phyloP scores from a whole-genome alignment of 2,329 filamentous ascomycete species.

The Penicillium sp. region DNA sequence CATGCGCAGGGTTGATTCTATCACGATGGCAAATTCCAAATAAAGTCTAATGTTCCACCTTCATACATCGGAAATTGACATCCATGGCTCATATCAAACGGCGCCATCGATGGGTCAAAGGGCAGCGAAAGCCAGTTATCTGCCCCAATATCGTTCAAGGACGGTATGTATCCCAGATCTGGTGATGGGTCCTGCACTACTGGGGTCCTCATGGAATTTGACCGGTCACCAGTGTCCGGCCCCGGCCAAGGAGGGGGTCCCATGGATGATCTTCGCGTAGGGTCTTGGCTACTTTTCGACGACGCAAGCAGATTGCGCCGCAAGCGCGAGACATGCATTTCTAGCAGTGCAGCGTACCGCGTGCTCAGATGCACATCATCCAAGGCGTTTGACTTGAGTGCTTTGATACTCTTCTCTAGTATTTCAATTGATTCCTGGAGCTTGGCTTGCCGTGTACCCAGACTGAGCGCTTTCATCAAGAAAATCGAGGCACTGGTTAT shows the following conservation, averaged over 20 bases:
- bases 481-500: constrained; percentile 57
- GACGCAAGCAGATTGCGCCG: constrained; percentile 40
- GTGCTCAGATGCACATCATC: constrained; percentile 55
- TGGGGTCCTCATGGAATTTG: constrained; percentile 19
- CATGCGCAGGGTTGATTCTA: background rate
- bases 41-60: constrained; percentile 42
- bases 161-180: constrained; percentile 30
- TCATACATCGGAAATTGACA: constrained; percentile 43
- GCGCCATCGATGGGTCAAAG: constrained; percentile 46
- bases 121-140: constrained; percentile 46
- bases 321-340: constrained; percentile 45
- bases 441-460: constrained; percentile 51
- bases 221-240: constrained; percentile 23
- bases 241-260: constrained; percentile 28
- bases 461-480: constrained; percentile 51
- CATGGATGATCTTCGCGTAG: constrained; percentile 31
- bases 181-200: constrained; percentile 27
- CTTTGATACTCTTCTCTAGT: constrained; percentile 49
- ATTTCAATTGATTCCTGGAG: constrained; percentile 50
- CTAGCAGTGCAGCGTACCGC: constrained; percentile 51
- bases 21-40: constrained; percentile 44
- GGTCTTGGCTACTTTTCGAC: constrained; percentile 28
- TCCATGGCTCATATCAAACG: constrained; percentile 39
- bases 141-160: constrained; percentile 30
- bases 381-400: constrained; percentile 48